These are phyloP conservation scores for Monilinia laxa DNA, from an alignment of 2,329 filamentous ascomycete species.

Conservation along the genomic window DNA sequence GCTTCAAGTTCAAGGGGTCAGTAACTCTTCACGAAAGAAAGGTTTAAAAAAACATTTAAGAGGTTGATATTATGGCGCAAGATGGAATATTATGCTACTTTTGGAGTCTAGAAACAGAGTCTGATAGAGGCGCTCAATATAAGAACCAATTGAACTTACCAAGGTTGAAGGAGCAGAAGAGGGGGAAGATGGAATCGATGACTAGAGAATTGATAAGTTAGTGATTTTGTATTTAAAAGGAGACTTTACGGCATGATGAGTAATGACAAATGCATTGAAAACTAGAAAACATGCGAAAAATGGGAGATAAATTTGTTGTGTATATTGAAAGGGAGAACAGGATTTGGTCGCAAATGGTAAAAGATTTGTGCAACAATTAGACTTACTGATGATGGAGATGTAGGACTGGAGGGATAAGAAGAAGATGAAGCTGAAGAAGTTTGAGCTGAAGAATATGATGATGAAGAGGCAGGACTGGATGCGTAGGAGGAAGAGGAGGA, in stretches of 20 bases:
- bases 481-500: background rate
- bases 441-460: background rate
- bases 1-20: background rate
- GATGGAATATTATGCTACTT: too few species aligned
- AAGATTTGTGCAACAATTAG: background rate
- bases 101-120: too few species aligned
- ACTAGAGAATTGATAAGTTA: background rate
- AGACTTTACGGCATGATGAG: background rate
- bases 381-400: constrained; percentile 1
- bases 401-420: background rate
- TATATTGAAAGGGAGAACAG: too few species aligned
- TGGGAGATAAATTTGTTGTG: background rate
- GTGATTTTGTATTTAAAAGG: background rate
- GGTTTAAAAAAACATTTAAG: background rate
- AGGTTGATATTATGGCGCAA: too few species aligned
- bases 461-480: background rate
- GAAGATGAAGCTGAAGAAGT: background rate
- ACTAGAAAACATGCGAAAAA: background rate
- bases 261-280: background rate
- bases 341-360: too few species aligned
- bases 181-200: background rate
- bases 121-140: background rate
- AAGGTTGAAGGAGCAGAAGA: background rate
- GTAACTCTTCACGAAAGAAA: background rate
- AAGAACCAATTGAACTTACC: background rate